phyloP scores from a whole-genome alignment of 306 rosid genomes.

The Vigna hirtella region DNA sequence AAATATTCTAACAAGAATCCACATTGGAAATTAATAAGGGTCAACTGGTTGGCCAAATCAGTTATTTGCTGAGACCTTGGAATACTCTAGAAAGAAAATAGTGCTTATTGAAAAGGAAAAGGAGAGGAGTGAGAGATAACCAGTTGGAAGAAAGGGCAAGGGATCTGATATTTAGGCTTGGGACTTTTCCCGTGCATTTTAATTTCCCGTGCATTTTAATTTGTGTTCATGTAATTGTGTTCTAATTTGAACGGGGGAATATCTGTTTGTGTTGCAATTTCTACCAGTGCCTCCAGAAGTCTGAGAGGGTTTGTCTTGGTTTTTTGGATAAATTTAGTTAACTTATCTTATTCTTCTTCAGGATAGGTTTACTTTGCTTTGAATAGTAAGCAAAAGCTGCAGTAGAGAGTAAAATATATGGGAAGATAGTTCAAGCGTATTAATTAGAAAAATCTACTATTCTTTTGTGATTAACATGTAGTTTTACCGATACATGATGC shows the following conservation, averaged over 20 bases:
- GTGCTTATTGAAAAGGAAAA: background rate
- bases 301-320: background rate
- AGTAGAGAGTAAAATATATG: background rate
- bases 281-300: background rate
- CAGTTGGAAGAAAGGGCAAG: background rate
- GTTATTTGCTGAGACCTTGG: too few species aligned
- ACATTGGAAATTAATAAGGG: background rate
- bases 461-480: background rate
- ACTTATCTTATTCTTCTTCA: background rate
- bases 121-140: background rate
- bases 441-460: background rate
- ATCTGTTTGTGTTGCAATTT: background rate
- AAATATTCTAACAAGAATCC: background rate
- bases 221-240: background rate
- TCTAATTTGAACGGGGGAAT: too few species aligned
- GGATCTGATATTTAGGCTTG: background rate
- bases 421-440: background rate
- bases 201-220: background rate
- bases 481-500: background rate
- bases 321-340: background rate
- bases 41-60: background rate
- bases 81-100: background rate
- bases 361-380: background rate
- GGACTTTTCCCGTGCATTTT: background rate
- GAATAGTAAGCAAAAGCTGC: constrained; percentile 11